Conservation (phyloP, 1,139 yeast species). For the Nakaseomyces uthaithaninus region DNA sequence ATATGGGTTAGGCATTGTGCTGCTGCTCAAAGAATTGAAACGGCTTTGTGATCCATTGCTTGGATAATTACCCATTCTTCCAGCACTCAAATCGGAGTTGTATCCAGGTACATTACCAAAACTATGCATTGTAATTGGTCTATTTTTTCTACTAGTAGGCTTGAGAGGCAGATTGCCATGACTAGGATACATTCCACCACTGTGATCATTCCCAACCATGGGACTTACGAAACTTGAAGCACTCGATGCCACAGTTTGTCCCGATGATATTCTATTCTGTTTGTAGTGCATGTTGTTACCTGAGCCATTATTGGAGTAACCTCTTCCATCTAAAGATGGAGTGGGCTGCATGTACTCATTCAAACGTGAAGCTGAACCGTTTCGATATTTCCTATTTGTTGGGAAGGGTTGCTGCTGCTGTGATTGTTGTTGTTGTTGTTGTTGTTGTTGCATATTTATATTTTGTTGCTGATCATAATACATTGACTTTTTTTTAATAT, state of each 20-base stretch:
- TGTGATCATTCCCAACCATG: background rate
- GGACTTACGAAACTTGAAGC: background rate
- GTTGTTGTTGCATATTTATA: conserved; percentile 10
- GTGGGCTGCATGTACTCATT: background rate
- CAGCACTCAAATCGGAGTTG: conserved; percentile 14
- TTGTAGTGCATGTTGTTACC: conserved; percentile 6
- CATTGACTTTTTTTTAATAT: conserved; percentile 9
- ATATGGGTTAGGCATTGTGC: conserved; percentile 10
- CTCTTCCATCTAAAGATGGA: background rate
- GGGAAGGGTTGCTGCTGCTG: conserved; percentile 11
- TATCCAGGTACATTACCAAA: conserved; percentile 29
- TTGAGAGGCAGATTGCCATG: conserved; percentile 13
- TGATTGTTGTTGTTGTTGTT: conserved; percentile 12
- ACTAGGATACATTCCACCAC: background rate
- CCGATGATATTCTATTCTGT: conserved; percentile 8
- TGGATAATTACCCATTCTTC: conserved; percentile 10
- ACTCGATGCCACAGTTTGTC: background rate
- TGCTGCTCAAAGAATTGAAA: conserved; percentile 14
- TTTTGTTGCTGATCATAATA: conserved; percentile 8
- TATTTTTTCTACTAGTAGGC: conserved; percentile 31
- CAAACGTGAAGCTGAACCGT: conserved; percentile 7
- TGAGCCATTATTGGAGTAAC: background rate
- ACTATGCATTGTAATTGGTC: conserved; percentile 25
- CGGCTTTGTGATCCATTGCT: conserved; percentile 12
- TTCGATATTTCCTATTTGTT: conserved; percentile 9